These are phyloP conservation scores for Talaromyces albobiverticillius DNA, from an alignment of 2,329 filamentous ascomycete species.

Conservation along the genomic window DNA sequence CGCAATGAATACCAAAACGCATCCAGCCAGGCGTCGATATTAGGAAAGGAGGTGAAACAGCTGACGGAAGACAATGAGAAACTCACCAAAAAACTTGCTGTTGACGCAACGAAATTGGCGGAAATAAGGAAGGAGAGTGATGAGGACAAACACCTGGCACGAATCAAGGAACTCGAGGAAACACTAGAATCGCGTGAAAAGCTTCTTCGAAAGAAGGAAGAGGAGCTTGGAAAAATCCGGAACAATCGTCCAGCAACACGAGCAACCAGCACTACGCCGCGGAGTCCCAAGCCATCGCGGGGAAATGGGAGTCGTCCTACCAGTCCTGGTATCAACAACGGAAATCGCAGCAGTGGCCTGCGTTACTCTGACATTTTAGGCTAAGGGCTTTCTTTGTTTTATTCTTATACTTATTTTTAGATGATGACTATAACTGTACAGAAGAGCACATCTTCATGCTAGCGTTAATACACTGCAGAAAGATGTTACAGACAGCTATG, in stretches of 20 bases:
- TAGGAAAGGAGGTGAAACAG: slow-evolving; percentile 35
- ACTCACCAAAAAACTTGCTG: slow-evolving; percentile 35
- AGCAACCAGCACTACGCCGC: slow-evolving; percentile 41
- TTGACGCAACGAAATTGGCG: slow-evolving; percentile 35
- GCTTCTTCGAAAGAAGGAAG: slow-evolving; percentile 41
- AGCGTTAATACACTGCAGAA: background rate
- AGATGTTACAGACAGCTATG: background rate
- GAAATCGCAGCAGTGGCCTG: slow-evolving; percentile 35
- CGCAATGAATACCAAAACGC: slow-evolving; percentile 47
- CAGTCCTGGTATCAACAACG: slow-evolving; percentile 36
- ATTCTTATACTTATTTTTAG: background rate
- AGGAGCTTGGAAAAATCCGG: slow-evolving; percentile 43
- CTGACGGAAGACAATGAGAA: slow-evolving; percentile 36
- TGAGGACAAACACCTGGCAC: slow-evolving; percentile 32
- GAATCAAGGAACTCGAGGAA: slow-evolving; percentile 38
- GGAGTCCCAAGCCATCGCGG: slow-evolving; percentile 37
- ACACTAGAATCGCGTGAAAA: slow-evolving; percentile 35
- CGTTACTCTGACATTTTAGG: slow-evolving; percentile 36
- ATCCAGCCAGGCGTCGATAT: slow-evolving; percentile 42
- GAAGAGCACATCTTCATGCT: background rate
- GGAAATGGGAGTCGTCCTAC: slow-evolving; percentile 35
- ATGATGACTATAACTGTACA: background rate
- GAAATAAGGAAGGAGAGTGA: slow-evolving; percentile 36
- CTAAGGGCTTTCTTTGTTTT: slow-evolving; percentile 14
- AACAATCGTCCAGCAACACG: slow-evolving; percentile 43